Evolutionary conservation across 176 grass and related monocot species (phyloP), one percentile per base, ranked within the genome.

Genomic region (Elaeis guineensis): DNA sequence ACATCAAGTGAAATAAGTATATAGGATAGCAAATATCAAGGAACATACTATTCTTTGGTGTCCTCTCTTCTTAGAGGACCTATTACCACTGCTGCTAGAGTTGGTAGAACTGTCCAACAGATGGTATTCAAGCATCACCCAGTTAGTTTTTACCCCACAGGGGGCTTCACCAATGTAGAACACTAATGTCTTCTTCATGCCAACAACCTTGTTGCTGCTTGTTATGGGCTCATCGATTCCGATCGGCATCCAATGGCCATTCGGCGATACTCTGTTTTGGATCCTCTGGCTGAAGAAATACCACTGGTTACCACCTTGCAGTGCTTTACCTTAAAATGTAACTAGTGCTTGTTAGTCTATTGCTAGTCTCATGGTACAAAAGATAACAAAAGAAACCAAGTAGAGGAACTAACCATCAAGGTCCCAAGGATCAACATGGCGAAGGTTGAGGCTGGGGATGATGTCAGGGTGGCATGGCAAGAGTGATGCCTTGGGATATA

Each of bases 71-170:
- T 63, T 79, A 5, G 68, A 64, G 20, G 50, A 52, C 25, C 63
- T 78, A 65, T 11, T 44, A 44, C 35, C 35, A 12, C 64, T 54
- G n/a, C 72, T 56, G 18, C 28, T 51, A 52, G 18, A 51, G 1
- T 21, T 66, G 52, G 18, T 19, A 4, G 7, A 6, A 16, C 63
- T 21, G 9, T 98, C 87, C 20, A 79, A 15, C 48, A 98, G 63
- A 67, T 98, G 87, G 74, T 85, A 98, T 70, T 98, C 93, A 65
- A 92, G 73, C 93, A 92, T 98, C 60, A 81, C 17, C 93, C 93
- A 98, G 61, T 83, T 89, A 39, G 93, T 92, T 64, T 86, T 67
- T 59, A 64, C 67, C 3, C 63, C 78, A 7, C 83, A 51, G 16
- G 54, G 66, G 6, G 78, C 65, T 22, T 85, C 67, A 19, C 79